Base-by-base conservation (phyloP, 352 stramenopile species). In the Pythium apleroticum region DNA sequence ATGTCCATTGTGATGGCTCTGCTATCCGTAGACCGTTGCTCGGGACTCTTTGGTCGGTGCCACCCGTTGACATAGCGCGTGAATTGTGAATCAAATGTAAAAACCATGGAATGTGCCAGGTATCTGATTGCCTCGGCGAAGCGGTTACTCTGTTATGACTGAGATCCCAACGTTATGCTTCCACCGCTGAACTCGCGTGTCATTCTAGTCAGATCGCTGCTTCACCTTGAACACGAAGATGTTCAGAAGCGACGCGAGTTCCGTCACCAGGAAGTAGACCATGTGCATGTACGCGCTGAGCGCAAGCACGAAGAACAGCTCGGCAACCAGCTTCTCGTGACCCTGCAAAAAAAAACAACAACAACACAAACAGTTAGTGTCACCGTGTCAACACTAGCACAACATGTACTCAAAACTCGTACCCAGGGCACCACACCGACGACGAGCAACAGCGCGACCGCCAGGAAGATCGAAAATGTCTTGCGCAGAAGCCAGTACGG, bases 211-310 rank as follows among this genome's bases (percentile, higher is more conserved):
- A 52, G 69, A 81, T 52, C 49, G 58, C 33, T 93, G 65, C 76
- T 93, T 91, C 57, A 90, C 85, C 68, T 81, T 90, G 73, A 95
- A 95, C 58, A 95, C 86, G 57, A 75, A 78, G 63, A 93, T 95
- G 55, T 75, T 76, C 24, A 95, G 80, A 31, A 95, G 79, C 45
- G 80, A 79, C 31, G 82, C 80, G 41, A 95, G 75, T 60, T 95
- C 86, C 33, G 69, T 84, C 25, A 89, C 75, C 37, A 95, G 61
- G 58, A 86, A 92, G 69, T 89, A 95, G 43, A 95, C 83, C 86
- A 95, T 95, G 74, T 95, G 86, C 22, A 76, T 45, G 67, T 95
- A 95, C 7, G 81, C 74, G 17, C 63, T 71, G 7, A 90, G 56
- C 24, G 85, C 86, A n/a, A 93, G 75, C 5, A 87, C 68, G 56